Evolutionary conservation across 495 filamentous ascomycete species (phyloP), one percentile per base, ranked within the genome.

Genomic region (Hyphodiscus hymeniophilus): DNA sequence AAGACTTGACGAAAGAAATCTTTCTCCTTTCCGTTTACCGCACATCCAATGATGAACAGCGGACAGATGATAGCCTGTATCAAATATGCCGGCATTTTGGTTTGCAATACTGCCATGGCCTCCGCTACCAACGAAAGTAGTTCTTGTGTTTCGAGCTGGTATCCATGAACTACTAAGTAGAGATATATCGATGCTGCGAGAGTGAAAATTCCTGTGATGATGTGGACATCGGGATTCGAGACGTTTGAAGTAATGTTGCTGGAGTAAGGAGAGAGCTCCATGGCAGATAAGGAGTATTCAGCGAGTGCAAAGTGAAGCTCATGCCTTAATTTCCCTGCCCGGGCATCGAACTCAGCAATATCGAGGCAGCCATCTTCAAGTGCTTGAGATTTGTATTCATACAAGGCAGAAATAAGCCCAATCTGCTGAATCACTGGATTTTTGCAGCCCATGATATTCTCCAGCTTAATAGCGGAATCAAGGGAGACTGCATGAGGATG

Each of bases 381-480:
- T 7, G 48, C 48, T 26, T 42, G 23, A 4, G 17, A 49, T 21
- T 45, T 48, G 3, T 31, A 32, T 26, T 39, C 46, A 13, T 57
- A 39, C 16, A 57, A 6, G 1, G 42, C 31, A 22, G 50, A 41
- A 43, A 58, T 44, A 2, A 42, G 26, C 11, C 42, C 47, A 26
- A 58, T 39, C 35, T 41, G 39, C 15, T 48, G 39, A 38, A 58
- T 42, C 0, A 49, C 47, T 38, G 35, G 46, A 33, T 55, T 52
- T 23, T 51, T 28, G 35, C 51, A 58, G 17, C 56, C 51, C 47
- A 58, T 54, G 17, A 55, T 39, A 41, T 54, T 32, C 18, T 48
- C 23, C 5, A 58, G 44, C 16, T 58, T 40, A 18, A 30, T 47
- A 12, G 40, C 35, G 48, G 55, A 51, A 26, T 21, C 23, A n/a